Evolutionary conservation across 352 stramenopile species (phyloP).

Genomic region (Peronospora tabacina): DNA sequence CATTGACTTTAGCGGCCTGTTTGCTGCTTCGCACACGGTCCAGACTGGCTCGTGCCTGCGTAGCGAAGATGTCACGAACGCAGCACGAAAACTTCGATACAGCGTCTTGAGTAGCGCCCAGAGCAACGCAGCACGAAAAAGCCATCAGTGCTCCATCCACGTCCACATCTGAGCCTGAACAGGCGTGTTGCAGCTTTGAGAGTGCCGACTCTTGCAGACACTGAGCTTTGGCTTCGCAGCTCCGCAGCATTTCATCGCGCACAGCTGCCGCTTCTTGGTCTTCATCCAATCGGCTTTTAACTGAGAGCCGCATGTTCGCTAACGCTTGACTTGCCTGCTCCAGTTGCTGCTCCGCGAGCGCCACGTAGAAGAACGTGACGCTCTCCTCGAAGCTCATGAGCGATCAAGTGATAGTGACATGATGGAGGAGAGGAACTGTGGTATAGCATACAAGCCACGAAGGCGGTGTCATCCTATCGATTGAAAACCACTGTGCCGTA

Average conservation of each 20-base stretch:
- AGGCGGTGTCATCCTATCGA: neutral
- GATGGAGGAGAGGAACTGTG: neutral
- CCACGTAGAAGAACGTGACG: conserved; percentile 78
- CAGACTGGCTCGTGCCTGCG: conserved; percentile 41
- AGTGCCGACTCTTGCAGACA: conserved; percentile 35
- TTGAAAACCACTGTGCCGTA: neutral
- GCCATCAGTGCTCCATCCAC: conserved; percentile 41
- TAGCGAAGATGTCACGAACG: conserved; percentile 48
- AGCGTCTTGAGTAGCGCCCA: conserved; percentile 30
- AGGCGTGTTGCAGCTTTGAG: conserved; percentile 36
- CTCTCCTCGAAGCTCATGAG: conserved; percentile 73
- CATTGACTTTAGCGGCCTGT: conserved; percentile 50
- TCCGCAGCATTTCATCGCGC: conserved; percentile 72
- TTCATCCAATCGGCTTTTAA: conserved; percentile 12
- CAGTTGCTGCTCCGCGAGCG: conserved; percentile 61
- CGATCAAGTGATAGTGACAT: neutral
- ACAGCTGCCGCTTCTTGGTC: conserved; percentile 21
- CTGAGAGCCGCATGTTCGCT: conserved; percentile 41
- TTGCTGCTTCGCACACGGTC: conserved; percentile 48
- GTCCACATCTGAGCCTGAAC: conserved; percentile 31
- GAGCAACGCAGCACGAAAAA: conserved; percentile 46
- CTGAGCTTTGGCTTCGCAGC: conserved; percentile 62
- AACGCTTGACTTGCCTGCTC: conserved; percentile 59
- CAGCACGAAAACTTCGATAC: conserved; percentile 33
- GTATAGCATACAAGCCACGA: neutral